Conservation (phyloP, 2,329 filamentous ascomycete genomes). For the Aspergillus chevalieri region DNA sequence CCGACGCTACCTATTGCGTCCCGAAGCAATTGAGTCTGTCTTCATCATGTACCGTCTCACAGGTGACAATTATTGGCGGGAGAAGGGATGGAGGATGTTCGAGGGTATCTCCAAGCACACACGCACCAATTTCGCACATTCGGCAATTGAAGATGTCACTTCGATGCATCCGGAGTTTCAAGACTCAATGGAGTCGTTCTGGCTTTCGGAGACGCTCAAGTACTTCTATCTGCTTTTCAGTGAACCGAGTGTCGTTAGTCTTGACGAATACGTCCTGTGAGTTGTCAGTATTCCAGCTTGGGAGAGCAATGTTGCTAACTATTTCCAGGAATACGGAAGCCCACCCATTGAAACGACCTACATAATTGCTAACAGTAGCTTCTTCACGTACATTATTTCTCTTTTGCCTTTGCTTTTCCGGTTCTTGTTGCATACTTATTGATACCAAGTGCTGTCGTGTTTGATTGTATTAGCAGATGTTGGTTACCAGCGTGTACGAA, state of each 20-base stretch:
- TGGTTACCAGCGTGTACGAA: too few species aligned
- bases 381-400: neutral
- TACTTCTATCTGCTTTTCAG: slow-evolving; percentile 45
- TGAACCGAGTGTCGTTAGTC: slow-evolving; percentile 36
- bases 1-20: slow-evolving; percentile 42
- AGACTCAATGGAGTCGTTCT: slow-evolving; percentile 71
- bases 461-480: too few species aligned
- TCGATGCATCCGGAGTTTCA: slow-evolving; percentile 37
- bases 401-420: neutral
- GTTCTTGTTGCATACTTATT: neutral
- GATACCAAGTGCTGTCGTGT: neutral
- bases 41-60: slow-evolving; percentile 73
- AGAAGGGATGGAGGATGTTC: slow-evolving; percentile 72
- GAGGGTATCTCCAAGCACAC: slow-evolving; percentile 56
- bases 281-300: slow-evolving; percentile 11
- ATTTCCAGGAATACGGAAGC: slow-evolving; percentile 17
- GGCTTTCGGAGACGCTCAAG: slow-evolving; percentile 51
- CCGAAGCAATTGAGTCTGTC: slow-evolving; percentile 74
- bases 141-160: slow-evolving; percentile 62
- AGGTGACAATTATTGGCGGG: slow-evolving; percentile 58
- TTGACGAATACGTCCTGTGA: slow-evolving; percentile 45
- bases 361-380: slow-evolving; percentile 2
- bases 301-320: neutral
- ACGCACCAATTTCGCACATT: slow-evolving; percentile 56
- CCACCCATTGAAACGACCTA: slow-evolving; percentile 21